Evolutionary conservation across 23 red algal genomes (phyloP), one percentile per base, ranked within the genome.

Genomic region (Gracilaria domingensis): DNA sequence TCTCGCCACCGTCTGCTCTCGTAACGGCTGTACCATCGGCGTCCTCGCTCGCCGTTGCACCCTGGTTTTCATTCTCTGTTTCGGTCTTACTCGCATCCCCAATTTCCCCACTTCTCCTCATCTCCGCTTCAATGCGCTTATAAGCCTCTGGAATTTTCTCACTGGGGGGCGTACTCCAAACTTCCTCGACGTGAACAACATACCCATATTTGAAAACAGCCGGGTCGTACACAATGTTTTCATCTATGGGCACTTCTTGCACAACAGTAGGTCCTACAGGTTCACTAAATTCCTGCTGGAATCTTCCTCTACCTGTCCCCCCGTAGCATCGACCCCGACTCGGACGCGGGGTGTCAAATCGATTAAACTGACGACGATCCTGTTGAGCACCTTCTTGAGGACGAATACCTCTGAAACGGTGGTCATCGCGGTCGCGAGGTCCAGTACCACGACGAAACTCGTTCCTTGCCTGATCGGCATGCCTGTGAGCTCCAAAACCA

Each of bases 291-390:
- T n/a, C n/a, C n/a, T 67, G 62, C 33, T 77, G 72, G 28, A 77
- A 51, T 69, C 72, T n/a, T 6, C 72, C 72, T 50, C 72, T 51
- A 13, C 42, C 50, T 25, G 20, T 1, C n/a, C 72, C 45, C 3
- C 45, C 40, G 42, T 51, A 77, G 39, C 18, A 0, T 17, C 32
- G 64, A 17, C 64, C 64, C 17, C 64, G 36, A 37, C 30, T 20
- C 13, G 64, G 64, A 69, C 64, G 64, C 32, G 64, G 64, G 5
- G 14, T 37, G 38, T 69, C 64, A 37, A 69, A 69, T 36, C 64
- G 64, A 37, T 69, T 18, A 36, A 34, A 34, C 64, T 37, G 64
- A 37, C 64, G 64, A 17, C 64, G 64, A 69, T 69, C 64, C 2
- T 37, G 18, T 18, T 36, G 64, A 69, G 64, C 28, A 37, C 30